These are phyloP conservation scores for Trebouxiophyceae sp. DNA, from an alignment of 163 green algal species.

Conservation along the genomic window DNA sequence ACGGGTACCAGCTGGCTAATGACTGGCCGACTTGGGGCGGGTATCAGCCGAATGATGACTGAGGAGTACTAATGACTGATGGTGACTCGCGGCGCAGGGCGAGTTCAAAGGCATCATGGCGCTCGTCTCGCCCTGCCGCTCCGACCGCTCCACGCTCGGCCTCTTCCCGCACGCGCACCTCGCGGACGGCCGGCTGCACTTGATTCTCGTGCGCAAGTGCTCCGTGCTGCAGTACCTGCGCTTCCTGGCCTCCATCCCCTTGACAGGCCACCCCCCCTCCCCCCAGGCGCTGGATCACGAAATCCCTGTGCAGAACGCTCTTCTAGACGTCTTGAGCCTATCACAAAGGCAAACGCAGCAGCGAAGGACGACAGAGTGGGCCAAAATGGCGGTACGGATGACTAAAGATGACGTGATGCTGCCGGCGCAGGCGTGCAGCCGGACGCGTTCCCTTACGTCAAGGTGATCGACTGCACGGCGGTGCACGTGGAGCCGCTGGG, in stretches of 20 bases:
- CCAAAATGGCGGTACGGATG: too few relatives aligned
- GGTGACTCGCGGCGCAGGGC: slow-evolving; percentile 22
- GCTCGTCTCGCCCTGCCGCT: slow-evolving; percentile 72
- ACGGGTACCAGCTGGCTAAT: too few relatives aligned
- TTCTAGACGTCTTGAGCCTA: not conserved
- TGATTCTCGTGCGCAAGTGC: slow-evolving; percentile 70
- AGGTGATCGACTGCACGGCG: slow-evolving; percentile 39
- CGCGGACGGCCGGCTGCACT: slow-evolving; percentile 66
- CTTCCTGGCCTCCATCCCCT: slow-evolving; percentile 58
- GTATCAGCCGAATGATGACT: too few relatives aligned
- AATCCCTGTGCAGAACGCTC: not conserved
- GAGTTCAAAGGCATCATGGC: slow-evolving; percentile 67
- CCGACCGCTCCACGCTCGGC: slow-evolving; percentile 57
- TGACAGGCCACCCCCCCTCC: slow-evolving; percentile 1
- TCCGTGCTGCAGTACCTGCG: slow-evolving; percentile 60
- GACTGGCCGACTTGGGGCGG: too few relatives aligned
- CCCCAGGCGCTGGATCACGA: not conserved
- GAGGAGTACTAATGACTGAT: not conserved
- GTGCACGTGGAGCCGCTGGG: slow-evolving; percentile 26
- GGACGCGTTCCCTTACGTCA: slow-evolving; percentile 39
- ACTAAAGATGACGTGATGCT: too few relatives aligned
- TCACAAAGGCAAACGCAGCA: too few relatives aligned
- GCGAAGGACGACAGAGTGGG: too few relatives aligned
- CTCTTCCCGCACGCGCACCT: slow-evolving; percentile 67
- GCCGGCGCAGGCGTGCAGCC: slow-evolving; percentile 28